Conservation (phyloP, 2,329 filamentous ascomycete genomes). For the Paraphaeosphaeria minitans region DNA sequence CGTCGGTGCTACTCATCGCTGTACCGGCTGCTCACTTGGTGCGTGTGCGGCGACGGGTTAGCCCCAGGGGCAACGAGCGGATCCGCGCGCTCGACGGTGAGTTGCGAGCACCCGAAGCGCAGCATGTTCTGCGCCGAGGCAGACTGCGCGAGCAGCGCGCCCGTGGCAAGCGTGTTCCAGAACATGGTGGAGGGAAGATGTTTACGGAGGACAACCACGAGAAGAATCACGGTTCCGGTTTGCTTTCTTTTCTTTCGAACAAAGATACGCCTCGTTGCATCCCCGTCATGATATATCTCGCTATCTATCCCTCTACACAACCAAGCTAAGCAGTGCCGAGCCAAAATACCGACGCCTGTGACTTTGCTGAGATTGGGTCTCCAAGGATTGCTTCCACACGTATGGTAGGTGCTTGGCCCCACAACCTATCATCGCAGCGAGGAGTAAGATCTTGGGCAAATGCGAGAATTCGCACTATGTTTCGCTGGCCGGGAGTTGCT, state of each 20-base stretch:
- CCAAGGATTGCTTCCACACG: constrained; percentile 12
- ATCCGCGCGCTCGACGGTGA: constrained; percentile 60
- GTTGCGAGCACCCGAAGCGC: constrained; percentile 41
- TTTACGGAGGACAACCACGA: constrained; percentile 9
- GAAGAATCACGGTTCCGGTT: background rate
- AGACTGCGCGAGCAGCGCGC: constrained; percentile 30
- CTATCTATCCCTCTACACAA: background rate
- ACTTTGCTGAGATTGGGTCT: constrained; percentile 12
- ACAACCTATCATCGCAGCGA: constrained; percentile 13
- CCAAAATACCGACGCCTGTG: constrained; percentile 11
- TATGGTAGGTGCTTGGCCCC: background rate
- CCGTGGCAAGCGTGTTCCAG: constrained; percentile 28
- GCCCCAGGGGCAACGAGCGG: constrained; percentile 39
- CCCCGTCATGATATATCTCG: constrained; percentile 15
- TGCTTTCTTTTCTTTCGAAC: background rate
- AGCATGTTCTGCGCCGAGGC: constrained; percentile 41
- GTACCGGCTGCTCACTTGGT: constrained; percentile 1
- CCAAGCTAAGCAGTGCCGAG: constrained; percentile 5
- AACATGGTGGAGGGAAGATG: constrained; percentile 23
- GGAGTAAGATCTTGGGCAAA: constrained; percentile 9
- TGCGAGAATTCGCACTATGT: constrained; percentile 26
- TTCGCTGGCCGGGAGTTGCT: constrained; percentile 23
- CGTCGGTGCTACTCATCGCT: no score
- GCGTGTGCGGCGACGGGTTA: constrained; percentile 34
- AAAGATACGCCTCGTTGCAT: constrained; percentile 1